Evolutionary conservation across 768 basidiomycete species (phyloP), one percentile per base, ranked within the genome.

Genomic region (Kondoa malvinella): DNA sequence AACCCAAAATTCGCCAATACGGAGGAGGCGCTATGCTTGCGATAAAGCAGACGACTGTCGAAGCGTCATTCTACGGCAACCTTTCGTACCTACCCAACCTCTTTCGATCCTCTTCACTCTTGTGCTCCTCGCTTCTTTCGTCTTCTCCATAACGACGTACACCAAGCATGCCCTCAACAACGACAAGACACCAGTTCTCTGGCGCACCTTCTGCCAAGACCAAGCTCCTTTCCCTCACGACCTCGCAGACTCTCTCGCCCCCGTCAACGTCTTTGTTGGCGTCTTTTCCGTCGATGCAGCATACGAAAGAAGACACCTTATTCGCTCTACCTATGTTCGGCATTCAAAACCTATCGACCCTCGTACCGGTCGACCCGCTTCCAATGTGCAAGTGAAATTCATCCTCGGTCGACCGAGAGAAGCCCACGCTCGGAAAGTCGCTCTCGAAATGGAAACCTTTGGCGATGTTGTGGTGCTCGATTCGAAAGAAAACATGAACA

Each of bases 121-220:
- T 73, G 81, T 92, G 69, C 79, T 91, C 66, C 82, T 94, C 73
- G 85, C 86, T 65, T 80, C 85, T 70, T 86, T 95, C 76, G 87
- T 87, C 65, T 84, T 89, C 69, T 84, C 85, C 69, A 81, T 92
- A 73, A 92, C 92, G 32, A 83, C 92, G 69, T 80, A 89, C 66
- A 82, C 96, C 78, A 91, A 91, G 75, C 87, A 95, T 77, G 82
- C 92, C 70, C 82, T 96, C 75, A 92, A 95, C 76, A 92, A 92
- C 68, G 94, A 97, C 81, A 96, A 95, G 77, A 86, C 87, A 65
- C 87, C 91, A 26, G 80, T 95, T 4, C 92, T 92, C 59, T 97
- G 92, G 92, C 84, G 91, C 72, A 85, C 86, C 26, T 95, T 94
- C 76, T 97, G 94, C 78, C 83, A 75, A n/a, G 82, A 74, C 50